Evolutionary conservation across 148 eudicot species (phyloP).

Genomic region (Camellia lanceoleosa): DNA sequence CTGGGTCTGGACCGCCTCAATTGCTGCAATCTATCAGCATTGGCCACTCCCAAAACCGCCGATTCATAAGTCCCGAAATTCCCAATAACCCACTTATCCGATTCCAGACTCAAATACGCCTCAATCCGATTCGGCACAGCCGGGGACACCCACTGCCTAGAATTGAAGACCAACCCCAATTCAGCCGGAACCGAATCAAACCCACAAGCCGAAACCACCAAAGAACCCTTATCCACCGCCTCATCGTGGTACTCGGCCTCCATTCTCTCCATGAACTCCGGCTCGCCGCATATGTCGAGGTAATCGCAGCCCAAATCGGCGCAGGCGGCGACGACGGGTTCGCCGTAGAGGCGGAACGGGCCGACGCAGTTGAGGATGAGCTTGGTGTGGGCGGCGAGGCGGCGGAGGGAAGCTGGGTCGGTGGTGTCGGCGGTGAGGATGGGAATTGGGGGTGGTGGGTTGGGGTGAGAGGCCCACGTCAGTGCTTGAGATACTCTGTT

Average conservation of each 20-base stretch:
- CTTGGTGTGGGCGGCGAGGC: conserved; percentile 38
- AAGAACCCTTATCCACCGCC: conserved; percentile 52
- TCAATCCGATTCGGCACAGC: conserved; percentile 46
- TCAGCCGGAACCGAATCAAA: conserved; percentile 91
- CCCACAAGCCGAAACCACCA: conserved; percentile 86
- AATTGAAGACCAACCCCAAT: conserved; percentile 59
- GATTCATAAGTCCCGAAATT: conserved; percentile 78
- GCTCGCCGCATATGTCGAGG: conserved; percentile 79
- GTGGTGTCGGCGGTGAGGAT: conserved; percentile 58
- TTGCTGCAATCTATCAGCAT: conserved; percentile 46
- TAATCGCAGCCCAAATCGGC: conserved; percentile 65
- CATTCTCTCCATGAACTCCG: conserved; percentile 85
- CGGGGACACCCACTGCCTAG: conserved; percentile 48
- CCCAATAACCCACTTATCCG: conserved; percentile 64
- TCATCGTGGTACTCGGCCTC: conserved; percentile 48
- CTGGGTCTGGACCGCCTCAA: conserved; percentile 61
- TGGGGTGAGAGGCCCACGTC: conserved; percentile 56
- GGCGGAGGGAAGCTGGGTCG: conserved; percentile 40
- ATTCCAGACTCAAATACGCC: conserved; percentile 74
- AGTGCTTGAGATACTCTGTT: conserved; percentile 44
- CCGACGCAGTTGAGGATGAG: conserved; percentile 82
- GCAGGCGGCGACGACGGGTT: conserved; percentile 64
- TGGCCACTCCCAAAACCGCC: conserved; percentile 85
- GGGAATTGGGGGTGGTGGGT: conserved; percentile 45
- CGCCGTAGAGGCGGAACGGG: conserved; percentile 67